A percentile compares a stretch with the other conserved stretches of the same genome.
phyloP scores from a whole-genome alignment of 495 filamentous ascomycete genomes.

The Aspergillus sclerotioniger region DNA sequence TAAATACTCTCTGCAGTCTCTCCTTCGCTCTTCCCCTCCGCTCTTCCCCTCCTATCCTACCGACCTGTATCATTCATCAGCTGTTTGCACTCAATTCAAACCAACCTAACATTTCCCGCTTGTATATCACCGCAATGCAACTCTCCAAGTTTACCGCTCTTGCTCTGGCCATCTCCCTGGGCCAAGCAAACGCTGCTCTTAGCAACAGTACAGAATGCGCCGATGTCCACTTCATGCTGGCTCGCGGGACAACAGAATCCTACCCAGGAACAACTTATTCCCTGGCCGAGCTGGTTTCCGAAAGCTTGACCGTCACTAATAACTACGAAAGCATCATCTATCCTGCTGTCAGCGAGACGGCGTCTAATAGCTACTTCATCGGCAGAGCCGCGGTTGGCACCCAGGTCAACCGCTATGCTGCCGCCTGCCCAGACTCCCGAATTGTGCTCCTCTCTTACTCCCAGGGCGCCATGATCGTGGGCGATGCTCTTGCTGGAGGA shows the following conservation, averaged over 20 bases:
- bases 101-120: too few species aligned
- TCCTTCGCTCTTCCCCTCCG: too few species aligned
- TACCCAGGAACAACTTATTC: background rate
- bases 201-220: background rate
- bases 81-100: too few species aligned
- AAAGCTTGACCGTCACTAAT: background rate
- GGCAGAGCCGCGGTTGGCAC: background rate
- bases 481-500: background rate
- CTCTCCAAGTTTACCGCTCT: too few species aligned
- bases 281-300: background rate
- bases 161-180: too few species aligned
- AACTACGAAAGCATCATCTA: slow-evolving; percentile 1
- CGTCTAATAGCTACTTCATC: background rate
- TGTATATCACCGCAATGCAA: too few species aligned
- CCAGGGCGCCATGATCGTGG: background rate
- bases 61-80: too few species aligned
- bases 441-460: background rate
- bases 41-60: too few species aligned
- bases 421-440: background rate
- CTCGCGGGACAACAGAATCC: background rate
- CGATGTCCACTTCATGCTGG: background rate
- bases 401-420: background rate
- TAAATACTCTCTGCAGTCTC: too few species aligned
- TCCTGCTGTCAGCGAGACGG: background rate
- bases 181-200: background rate